phyloP scores from a whole-genome alignment of 2,329 filamentous ascomycete species.

The Penicillium sp. region DNA sequence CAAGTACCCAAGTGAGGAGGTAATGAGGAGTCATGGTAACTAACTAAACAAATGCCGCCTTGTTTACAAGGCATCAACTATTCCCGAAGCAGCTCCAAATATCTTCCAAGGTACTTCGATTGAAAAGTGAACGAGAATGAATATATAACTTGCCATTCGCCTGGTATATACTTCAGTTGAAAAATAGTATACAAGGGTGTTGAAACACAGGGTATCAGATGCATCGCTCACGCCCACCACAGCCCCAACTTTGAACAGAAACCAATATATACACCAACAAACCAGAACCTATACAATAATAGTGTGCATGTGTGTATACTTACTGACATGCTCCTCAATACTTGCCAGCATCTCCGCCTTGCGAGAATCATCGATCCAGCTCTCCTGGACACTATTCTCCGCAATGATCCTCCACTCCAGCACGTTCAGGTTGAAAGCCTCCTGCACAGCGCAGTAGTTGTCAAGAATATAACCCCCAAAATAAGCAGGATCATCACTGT shows the following conservation, averaged over 20 bases:
- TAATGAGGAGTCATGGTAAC: background rate
- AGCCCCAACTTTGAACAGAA: background rate
- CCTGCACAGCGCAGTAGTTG: conserved; percentile 73
- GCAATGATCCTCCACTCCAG: conserved; percentile 67
- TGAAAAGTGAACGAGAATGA: background rate
- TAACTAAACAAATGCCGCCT: background rate
- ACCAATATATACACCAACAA: background rate
- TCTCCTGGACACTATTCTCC: conserved; percentile 60
- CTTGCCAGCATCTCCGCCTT: conserved; percentile 56
- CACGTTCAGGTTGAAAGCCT: conserved; percentile 61
- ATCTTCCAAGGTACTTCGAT: background rate
- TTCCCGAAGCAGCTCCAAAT: background rate
- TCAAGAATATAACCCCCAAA: conserved; percentile 73
- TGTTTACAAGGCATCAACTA: conserved; percentile 5
- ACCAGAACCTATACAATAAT: conserved; percentile 1
- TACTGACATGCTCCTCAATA: conserved; percentile 32
- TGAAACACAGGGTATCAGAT: conserved; percentile 22
- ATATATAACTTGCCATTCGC: background rate
- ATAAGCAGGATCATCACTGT: conserved; percentile 72
- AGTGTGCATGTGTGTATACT: conserved; percentile 15
- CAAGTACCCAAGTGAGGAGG: background rate
- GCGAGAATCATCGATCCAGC: conserved; percentile 64
- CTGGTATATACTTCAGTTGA: conserved; percentile 37
- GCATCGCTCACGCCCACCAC: background rate
- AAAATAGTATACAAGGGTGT: conserved; percentile 17